Evolutionary conservation across 495 filamentous ascomycete species (phyloP), one percentile per base, ranked within the genome.

Genomic region (Neurospora hispaniola): DNA sequence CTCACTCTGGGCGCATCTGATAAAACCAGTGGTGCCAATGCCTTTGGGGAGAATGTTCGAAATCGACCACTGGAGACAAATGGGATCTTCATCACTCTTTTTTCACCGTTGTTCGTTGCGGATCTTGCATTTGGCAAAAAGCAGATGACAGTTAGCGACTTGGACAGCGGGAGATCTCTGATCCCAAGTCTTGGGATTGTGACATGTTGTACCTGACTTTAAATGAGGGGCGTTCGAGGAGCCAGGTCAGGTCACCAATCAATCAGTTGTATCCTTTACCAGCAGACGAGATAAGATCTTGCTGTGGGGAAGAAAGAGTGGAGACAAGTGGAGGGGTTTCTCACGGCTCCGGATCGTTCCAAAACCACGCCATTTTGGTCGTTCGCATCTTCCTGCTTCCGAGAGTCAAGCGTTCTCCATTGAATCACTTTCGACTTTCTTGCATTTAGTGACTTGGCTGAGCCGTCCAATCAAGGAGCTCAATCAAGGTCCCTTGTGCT

Each of bases 341-440:
- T 66, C 54, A 35, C 54, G 54, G 27, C 54, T 66, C 54, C 54
- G 54, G 31, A 66, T 66, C 27, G 54, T 66, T 66, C 54, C 54
- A 66, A 66, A 35, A 66, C 54, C 54, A 66, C 54, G 54, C 54
- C 54, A 66, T 35, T 66, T 66, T 66, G 54, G 54, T 66, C 27
- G 27, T 66, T 35, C 54, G 54, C 54, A 66, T 66, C 54, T 27
- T 66, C 27, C 27, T 66, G 27, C 12, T 66, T 66, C 54, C 54
- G 54, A 66, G 54, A 66, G 54, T 38, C 54, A 48, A 69, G 68
- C 75, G 73, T 62, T 80, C 75, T 69, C 80, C 79, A 41, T 71
- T 66, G 27, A 35, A 31, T 66, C 54, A 35, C 54, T 66, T 66
- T 38, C 54, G 54, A 16, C 54, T 66, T 16, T 31, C 54, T 62